phyloP scores from a whole-genome alignment of 2,329 filamentous ascomycete genomes.

The Cordyceps fumosorosea region DNA sequence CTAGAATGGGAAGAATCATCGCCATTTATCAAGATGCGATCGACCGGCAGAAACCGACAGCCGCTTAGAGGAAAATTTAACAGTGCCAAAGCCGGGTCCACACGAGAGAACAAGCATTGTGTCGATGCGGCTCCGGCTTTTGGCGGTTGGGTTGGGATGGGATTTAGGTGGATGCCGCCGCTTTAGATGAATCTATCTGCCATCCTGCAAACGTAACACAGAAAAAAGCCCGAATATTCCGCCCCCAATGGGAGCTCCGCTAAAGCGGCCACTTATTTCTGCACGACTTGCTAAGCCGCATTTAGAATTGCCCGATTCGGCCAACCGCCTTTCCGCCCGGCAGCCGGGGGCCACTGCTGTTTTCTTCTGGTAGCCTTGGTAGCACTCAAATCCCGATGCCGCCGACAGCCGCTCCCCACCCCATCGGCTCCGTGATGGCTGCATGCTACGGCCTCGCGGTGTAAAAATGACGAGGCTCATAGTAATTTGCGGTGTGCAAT shows the following conservation, averaged over 20 bases:
- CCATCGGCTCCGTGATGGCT: not conserved
- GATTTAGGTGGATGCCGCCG: not conserved
- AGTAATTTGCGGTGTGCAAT: not conserved
- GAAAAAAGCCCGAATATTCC: too few relatives aligned
- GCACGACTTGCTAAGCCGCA: not conserved
- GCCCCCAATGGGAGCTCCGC: not conserved
- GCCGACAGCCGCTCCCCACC: conserved; percentile 20
- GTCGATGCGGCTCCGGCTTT: not conserved
- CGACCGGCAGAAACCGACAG: conserved; percentile 7
- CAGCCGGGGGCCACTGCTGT: conserved; percentile 14
- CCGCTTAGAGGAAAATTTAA: not conserved
- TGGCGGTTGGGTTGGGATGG: not conserved
- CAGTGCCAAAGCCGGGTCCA: conserved; percentile 5
- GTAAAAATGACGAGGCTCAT: not conserved
- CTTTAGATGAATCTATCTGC: not conserved
- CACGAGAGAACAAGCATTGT: not conserved
- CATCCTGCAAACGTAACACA: not conserved
- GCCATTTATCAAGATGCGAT: not conserved
- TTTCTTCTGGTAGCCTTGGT: not conserved
- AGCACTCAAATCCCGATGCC: conserved; percentile 17
- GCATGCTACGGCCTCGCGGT: not conserved
- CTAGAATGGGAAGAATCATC: not conserved
- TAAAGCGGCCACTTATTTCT: not conserved
- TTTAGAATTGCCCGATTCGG: conserved; percentile 6
- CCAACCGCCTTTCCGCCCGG: conserved; percentile 13